A percentile compares a stretch with the other conserved stretches of the same genome.
These are phyloP conservation scores for Diplodia mutila DNA, from an alignment of 2,329 filamentous ascomycete genomes.

Conservation along the genomic window DNA sequence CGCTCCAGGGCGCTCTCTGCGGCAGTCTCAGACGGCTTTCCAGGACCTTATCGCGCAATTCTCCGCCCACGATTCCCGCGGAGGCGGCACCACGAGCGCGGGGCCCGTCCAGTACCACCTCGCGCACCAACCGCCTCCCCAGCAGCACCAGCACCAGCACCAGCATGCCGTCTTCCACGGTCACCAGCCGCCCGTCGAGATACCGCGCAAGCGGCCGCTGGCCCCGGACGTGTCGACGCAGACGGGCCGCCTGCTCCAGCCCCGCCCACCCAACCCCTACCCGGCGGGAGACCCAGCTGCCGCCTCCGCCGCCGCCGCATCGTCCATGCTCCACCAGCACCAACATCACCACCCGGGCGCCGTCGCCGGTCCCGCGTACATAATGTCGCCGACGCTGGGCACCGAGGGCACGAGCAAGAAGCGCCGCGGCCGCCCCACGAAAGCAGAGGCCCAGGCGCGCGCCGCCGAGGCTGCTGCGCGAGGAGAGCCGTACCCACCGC, in stretches of 20 bases:
- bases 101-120: conserved; percentile 31
- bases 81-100: conserved; percentile 18
- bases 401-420: conserved; percentile 47
- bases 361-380: conserved; percentile 36
- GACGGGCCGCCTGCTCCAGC: conserved; percentile 50
- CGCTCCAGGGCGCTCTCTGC: conserved; percentile 41
- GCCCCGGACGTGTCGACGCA: conserved; percentile 37
- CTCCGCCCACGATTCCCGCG: conserved; percentile 29
- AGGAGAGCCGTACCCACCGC: conserved; percentile 45
- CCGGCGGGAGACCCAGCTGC: conserved; percentile 29
- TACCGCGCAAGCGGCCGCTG: conserved; percentile 42
- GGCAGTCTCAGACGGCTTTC: conserved; percentile 43
- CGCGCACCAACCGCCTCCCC: conserved; percentile 25
- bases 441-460: conserved; percentile 51
- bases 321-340: conserved; percentile 10
- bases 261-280: conserved; percentile 46
- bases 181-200: conserved; percentile 38
- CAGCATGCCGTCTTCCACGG: conserved; percentile 34
- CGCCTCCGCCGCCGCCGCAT: conserved; percentile 33
- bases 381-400: conserved; percentile 34
- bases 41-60: conserved; percentile 35
- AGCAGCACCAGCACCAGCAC: conserved; percentile 26
- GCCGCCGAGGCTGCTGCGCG: conserved; percentile 46
- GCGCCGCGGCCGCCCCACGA: conserved; percentile 54
- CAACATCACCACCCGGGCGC: conserved; percentile 26